phyloP scores from a whole-genome alignment of 441 rosid genomes.

The Croton laevigatus region DNA sequence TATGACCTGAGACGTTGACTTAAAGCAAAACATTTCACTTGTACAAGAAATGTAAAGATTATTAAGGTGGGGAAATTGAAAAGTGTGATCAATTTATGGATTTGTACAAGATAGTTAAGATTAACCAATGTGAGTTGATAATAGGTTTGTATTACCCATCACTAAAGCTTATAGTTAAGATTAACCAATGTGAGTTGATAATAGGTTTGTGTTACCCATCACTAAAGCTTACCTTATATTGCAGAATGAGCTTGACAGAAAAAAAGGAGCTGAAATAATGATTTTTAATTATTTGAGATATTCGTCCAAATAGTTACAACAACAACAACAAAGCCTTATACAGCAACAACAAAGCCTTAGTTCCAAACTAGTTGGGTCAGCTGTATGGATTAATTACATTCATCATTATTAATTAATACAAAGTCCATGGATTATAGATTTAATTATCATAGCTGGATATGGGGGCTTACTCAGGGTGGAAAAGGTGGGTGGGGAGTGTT shows the following conservation, averaged over 20 bases:
- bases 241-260: too few species aligned
- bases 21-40: neutral
- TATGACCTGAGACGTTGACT: neutral
- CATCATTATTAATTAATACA: neutral
- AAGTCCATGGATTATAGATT: neutral
- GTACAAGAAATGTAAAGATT: slow-evolving; percentile 6
- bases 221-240: too few species aligned
- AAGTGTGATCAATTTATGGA: neutral
- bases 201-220: neutral
- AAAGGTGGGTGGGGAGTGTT: too few species aligned
- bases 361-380: too few species aligned
- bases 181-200: neutral
- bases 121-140: neutral
- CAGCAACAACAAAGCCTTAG: neutral
- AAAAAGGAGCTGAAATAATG: neutral
- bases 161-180: too few species aligned
- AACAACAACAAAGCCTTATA: neutral
- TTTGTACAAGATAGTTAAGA: too few species aligned
- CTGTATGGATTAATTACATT: too few species aligned
- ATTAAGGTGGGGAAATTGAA: neutral
- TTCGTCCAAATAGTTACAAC: neutral
- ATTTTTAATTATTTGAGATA: neutral
- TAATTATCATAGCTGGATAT: neutral
- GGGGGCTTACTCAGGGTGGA: neutral
- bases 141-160: neutral